Evolutionary conservation across 2,329 filamentous ascomycete species (phyloP).

Genomic region (Setomelanomma holmii): DNA sequence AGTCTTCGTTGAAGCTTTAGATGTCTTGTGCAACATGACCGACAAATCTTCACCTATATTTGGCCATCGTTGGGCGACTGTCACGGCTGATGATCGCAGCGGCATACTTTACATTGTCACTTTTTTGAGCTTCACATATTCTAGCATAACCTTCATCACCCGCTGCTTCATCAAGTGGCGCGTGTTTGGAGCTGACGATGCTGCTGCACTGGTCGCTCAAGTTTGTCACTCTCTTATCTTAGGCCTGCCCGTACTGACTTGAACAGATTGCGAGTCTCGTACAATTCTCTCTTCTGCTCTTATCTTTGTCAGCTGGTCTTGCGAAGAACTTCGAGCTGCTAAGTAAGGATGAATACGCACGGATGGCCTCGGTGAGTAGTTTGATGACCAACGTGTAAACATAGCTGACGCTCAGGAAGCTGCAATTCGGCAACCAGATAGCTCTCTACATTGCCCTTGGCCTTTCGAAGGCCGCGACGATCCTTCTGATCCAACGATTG

Average conservation of each 20-base stretch:
- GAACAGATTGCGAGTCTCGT: slow-evolving; percentile 14
- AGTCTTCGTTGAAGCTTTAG: background rate
- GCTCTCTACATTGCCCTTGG: slow-evolving; percentile 31
- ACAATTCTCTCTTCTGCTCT: slow-evolving; percentile 29
- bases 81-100: slow-evolving; percentile 33
- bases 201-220: slow-evolving; percentile 29
- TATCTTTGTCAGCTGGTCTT: slow-evolving; percentile 30
- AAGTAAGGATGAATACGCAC: slow-evolving; percentile 18
- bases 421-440: slow-evolving; percentile 27
- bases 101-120: slow-evolving; percentile 34
- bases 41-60: background rate
- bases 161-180: slow-evolving; percentile 35
- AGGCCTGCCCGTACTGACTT: slow-evolving; percentile 4
- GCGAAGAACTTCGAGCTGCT: slow-evolving; percentile 27
- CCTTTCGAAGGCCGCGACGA: slow-evolving; percentile 34
- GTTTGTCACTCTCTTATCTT: slow-evolving; percentile 8
- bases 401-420: slow-evolving; percentile 8
- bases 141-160: slow-evolving; percentile 29
- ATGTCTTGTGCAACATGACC: slow-evolving; percentile 9
- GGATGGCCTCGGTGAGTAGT: slow-evolving; percentile 26
- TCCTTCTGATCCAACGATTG: slow-evolving; percentile 36
- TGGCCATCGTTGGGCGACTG: slow-evolving; percentile 26
- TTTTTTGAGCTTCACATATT: slow-evolving; percentile 34
- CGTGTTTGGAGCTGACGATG: slow-evolving; percentile 35
- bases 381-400: background rate